These are phyloP conservation scores for Neckera pumila DNA, from an alignment of 225 moss, liverwort and hornwort species.

Conservation along the genomic window DNA sequence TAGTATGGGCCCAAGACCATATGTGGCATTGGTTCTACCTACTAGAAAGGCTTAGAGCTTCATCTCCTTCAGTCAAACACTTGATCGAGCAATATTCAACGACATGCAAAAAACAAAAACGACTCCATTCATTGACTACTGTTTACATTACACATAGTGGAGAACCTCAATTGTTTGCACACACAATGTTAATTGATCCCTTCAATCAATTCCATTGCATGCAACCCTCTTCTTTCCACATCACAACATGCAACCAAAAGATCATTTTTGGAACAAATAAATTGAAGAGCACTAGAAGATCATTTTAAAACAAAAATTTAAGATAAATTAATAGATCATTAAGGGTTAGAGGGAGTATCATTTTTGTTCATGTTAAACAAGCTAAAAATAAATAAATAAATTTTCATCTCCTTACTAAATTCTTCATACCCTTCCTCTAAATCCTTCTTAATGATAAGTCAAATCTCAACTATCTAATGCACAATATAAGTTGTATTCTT, in stretches of 20 bases:
- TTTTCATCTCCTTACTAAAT: neutral
- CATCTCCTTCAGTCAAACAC: neutral
- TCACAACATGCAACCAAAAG: too few species aligned
- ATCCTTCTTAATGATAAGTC: neutral
- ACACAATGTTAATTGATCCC: too few species aligned
- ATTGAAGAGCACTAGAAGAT: too few species aligned
- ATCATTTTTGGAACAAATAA: too few species aligned
- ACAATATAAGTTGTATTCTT: neutral
- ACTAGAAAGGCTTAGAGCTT: neutral
- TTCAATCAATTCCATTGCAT: too few species aligned
- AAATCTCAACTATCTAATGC: neutral
- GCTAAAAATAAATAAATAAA: neutral
- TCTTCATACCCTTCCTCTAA: neutral
- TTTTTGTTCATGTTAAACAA: neutral
- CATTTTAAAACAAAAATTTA: too few species aligned
- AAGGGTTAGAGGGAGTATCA: neutral
- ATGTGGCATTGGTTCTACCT: accelerated
- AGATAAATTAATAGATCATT: too few species aligned
- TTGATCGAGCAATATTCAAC: accelerated
- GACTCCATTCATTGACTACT: accelerated
- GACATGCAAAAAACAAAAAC: neutral
- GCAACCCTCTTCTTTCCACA: too few species aligned
- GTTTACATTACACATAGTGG: accelerated
- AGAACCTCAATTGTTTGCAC: too few species aligned
- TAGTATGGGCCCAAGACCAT: accelerated